These are phyloP conservation scores for Ophiocordyceps australis DNA, from an alignment of 2,329 filamentous ascomycete genomes.

Conservation along the genomic window DNA sequence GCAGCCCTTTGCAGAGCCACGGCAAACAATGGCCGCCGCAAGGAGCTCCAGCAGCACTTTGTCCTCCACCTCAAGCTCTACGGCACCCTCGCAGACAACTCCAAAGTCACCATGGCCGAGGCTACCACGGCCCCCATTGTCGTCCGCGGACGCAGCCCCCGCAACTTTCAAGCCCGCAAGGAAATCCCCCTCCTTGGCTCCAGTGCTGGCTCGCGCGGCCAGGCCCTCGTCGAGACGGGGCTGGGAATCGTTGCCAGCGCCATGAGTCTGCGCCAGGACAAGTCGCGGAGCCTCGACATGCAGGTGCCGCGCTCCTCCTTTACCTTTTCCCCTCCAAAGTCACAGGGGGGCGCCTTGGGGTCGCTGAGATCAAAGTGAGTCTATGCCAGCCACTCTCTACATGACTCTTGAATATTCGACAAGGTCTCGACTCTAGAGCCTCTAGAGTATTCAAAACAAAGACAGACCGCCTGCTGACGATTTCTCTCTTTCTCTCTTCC, in stretches of 20 bases:
- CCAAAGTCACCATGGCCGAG: constrained; percentile 66
- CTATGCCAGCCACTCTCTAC: no score
- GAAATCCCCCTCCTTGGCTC: constrained; percentile 73
- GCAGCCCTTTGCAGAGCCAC: constrained; percentile 52
- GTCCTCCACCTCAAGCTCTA: constrained; percentile 74
- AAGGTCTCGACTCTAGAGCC: no score
- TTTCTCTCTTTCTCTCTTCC: no score
- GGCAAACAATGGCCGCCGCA: constrained; percentile 85
- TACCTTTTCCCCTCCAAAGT: constrained; percentile 38
- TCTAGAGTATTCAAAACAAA: background rate
- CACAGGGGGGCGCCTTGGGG: constrained; percentile 31
- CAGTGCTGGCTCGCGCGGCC: constrained; percentile 60
- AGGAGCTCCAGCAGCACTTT: constrained; percentile 94
- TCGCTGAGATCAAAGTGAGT: constrained; percentile 41
- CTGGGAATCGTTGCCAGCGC: constrained; percentile 41
- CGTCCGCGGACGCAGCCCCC: constrained; percentile 77
- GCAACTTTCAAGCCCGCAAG: constrained; percentile 88
- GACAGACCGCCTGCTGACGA: background rate
- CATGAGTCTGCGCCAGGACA: constrained; percentile 33
- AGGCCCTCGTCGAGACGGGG: constrained; percentile 48
- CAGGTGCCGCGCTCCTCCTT: constrained; percentile 38
- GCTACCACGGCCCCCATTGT: constrained; percentile 81
- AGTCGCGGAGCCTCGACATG: constrained; percentile 30
- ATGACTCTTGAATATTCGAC: no score
- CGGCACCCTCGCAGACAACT: constrained; percentile 68